Evolutionary conservation across 306 rosid genomes (phyloP).

Genomic region (Biancaea sappan): DNA sequence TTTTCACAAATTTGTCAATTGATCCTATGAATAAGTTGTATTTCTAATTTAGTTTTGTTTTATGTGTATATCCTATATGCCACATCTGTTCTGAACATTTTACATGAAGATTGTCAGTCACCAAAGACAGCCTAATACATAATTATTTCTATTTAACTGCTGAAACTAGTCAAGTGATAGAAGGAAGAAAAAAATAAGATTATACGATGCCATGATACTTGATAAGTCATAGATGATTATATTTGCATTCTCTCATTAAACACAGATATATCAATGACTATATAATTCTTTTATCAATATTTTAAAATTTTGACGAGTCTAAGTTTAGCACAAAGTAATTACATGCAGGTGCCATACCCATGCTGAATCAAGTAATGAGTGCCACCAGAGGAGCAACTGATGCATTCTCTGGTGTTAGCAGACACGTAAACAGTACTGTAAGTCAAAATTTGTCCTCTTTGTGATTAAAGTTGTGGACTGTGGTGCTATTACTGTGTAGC

Average conservation of each 20-base stretch:
- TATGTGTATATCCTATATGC: neutral
- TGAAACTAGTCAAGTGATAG: neutral
- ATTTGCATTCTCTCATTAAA: neutral
- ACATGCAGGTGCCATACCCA: constrained; percentile 76
- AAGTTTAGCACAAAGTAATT: constrained; percentile 8
- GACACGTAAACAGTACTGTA: constrained; percentile 78
- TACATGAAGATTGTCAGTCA: neutral
- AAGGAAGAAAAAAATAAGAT: neutral
- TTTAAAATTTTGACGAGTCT: neutral
- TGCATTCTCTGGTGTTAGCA: constrained; percentile 86
- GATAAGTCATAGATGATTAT: neutral
- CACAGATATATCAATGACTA: neutral
- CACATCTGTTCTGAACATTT: neutral
- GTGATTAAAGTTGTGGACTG: neutral
- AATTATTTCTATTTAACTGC: neutral
- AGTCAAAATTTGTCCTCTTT: constrained; percentile 36
- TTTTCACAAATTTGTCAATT: neutral
- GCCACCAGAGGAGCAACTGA: constrained; percentile 96
- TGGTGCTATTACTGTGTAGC: neutral
- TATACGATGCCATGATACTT: neutral
- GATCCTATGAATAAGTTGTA: neutral
- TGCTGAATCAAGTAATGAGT: constrained; percentile 87
- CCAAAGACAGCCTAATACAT: neutral
- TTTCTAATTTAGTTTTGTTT: neutral
- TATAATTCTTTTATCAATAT: neutral